phyloP scores from a whole-genome alignment of 441 rosid genomes.

The Populus tomentosa region DNA sequence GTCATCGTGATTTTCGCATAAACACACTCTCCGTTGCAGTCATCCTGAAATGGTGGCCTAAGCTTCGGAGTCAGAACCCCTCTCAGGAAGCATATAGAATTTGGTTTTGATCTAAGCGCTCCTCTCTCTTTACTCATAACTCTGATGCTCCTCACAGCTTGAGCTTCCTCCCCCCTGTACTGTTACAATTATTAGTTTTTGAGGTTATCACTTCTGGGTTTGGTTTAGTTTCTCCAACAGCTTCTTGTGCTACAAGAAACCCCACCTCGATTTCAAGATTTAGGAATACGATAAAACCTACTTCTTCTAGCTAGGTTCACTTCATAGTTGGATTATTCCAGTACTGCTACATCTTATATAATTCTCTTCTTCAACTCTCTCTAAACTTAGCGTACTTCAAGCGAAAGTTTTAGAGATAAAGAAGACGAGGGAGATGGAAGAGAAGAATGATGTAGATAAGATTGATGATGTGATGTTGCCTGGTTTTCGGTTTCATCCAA shows the following conservation, averaged over 20 bases:
- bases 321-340: not conserved
- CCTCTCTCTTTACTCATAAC: not conserved
- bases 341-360: not conserved
- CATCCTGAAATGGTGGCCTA: slow-evolving; percentile 30
- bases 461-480: slow-evolving; percentile 77
- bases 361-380: not conserved
- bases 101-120: slow-evolving; percentile 18
- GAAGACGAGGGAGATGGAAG: slow-evolving; percentile 38
- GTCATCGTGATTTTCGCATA: slow-evolving; percentile 15
- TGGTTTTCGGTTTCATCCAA: slow-evolving; percentile 90
- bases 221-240: not conserved
- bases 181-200: not conserved
- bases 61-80: slow-evolving; percentile 31
- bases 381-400: not conserved
- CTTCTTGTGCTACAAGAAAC: not conserved
- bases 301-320: slow-evolving; percentile 1
- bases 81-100: slow-evolving; percentile 24
- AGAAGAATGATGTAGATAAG: slow-evolving; percentile 49
- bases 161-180: not conserved
- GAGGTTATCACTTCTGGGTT: not conserved
- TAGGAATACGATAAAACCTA: not conserved
- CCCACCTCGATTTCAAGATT: not conserved
- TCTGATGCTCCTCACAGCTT: slow-evolving; percentile 9
- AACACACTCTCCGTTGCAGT: slow-evolving; percentile 17
- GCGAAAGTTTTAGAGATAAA: not conserved